Percentiles rank a stretch among this genome's conserved stretches.
phyloP scores from a whole-genome alignment of 176 grass and related monocot genomes.

The Hyparrhenia diplandra region DNA sequence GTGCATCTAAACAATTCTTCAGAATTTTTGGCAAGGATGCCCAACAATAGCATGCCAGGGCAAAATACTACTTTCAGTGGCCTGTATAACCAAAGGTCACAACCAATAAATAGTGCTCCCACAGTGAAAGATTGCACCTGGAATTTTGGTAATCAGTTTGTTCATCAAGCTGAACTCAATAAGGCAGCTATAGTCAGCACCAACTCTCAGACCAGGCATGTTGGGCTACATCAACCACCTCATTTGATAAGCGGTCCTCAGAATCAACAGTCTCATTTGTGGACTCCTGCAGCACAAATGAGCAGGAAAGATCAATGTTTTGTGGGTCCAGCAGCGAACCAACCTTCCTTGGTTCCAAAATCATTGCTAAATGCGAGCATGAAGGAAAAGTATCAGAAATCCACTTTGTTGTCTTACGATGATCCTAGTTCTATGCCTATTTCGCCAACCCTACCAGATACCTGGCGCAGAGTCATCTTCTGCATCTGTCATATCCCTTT shows the following conservation, averaged over 20 bases:
- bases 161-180: slow-evolving; percentile 31
- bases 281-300: slow-evolving; percentile 25
- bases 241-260: slow-evolving; percentile 9
- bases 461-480: slow-evolving; percentile 27
- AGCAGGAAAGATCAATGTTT: slow-evolving; percentile 19
- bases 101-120: slow-evolving; percentile 22
- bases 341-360: slow-evolving; percentile 38
- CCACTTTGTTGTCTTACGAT: slow-evolving; percentile 26
- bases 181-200: slow-evolving; percentile 1
- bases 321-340: slow-evolving; percentile 34
- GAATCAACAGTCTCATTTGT: slow-evolving; percentile 29
- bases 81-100: slow-evolving; percentile 25
- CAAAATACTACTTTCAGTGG: slow-evolving; percentile 17
- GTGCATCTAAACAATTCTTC: slow-evolving; percentile 6
- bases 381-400: slow-evolving; percentile 37
- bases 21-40: slow-evolving; percentile 21
- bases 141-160: slow-evolving; percentile 41
- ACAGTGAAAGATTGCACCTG: slow-evolving; percentile 26
- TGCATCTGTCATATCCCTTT: slow-evolving; percentile 30
- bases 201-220: slow-evolving; percentile 22
- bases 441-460: slow-evolving; percentile 23
- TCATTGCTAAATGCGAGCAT: slow-evolving; percentile 23
- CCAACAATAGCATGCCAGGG: neutral
- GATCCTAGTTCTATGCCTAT: slow-evolving; percentile 38
- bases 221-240: slow-evolving; percentile 17